These are phyloP conservation scores for Pyrus pyrifolia DNA, from an alignment of 306 rosid species.

Conservation along the genomic window DNA sequence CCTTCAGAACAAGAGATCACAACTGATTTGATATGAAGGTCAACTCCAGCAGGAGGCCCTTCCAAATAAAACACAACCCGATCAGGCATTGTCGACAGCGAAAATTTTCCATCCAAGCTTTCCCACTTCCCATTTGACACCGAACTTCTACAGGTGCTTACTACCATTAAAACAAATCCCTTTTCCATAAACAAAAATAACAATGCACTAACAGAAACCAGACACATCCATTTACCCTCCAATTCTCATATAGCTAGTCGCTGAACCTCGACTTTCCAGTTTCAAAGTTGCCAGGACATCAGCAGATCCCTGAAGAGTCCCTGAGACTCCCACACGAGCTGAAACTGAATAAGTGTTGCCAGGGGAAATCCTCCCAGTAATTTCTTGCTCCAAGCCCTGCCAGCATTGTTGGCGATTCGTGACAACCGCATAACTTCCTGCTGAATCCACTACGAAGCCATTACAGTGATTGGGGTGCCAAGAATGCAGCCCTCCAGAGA, in stretches of 20 bases:
- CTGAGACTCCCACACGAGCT: constrained; percentile 73
- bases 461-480: constrained; percentile 74
- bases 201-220: neutral
- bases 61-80: constrained; percentile 68
- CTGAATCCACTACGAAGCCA: constrained; percentile 39
- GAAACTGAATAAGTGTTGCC: constrained; percentile 60
- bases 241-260: constrained; percentile 51
- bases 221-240: constrained; percentile 57
- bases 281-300: constrained; percentile 84
- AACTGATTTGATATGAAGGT: constrained; percentile 59
- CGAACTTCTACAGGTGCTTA: constrained; percentile 53
- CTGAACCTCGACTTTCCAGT: constrained; percentile 47
- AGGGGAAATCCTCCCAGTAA: constrained; percentile 44
- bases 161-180: constrained; percentile 5
- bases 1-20: constrained; percentile 46
- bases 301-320: constrained; percentile 43
- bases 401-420: constrained; percentile 66
- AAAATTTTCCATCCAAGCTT: constrained; percentile 73
- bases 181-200: constrained; percentile 3
- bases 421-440: constrained; percentile 52
- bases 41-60: constrained; percentile 86
- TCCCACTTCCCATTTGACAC: constrained; percentile 57
- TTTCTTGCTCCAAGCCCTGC: constrained; percentile 96
- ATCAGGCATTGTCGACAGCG: constrained; percentile 52
- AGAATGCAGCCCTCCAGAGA: constrained; percentile 61